Conservation (phyloP, 305 asterid genomes). For the Fraxinus ornus region DNA sequence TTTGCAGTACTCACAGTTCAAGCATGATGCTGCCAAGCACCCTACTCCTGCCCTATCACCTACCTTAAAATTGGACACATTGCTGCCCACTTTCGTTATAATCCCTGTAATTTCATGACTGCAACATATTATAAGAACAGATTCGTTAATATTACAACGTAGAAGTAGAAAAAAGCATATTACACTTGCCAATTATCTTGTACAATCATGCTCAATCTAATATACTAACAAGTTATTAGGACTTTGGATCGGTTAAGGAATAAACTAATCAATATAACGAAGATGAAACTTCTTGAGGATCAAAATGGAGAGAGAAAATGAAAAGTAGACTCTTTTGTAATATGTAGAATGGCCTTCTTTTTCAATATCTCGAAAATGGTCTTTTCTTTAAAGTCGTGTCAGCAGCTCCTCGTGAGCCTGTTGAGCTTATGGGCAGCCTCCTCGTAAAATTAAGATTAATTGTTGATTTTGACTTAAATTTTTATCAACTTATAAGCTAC, state of each 20-base stretch:
- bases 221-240: neutral
- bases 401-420: neutral
- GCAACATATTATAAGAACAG: neutral
- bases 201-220: neutral
- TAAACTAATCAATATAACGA: neutral
- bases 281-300: neutral
- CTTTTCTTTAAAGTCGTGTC: neutral
- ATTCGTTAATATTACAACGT: neutral
- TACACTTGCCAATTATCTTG: neutral
- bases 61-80: slow-evolving; percentile 59
- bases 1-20: slow-evolving; percentile 64
- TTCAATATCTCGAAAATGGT: neutral
- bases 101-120: slow-evolving; percentile 89
- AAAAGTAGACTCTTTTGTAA: neutral
- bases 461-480: too few relatives aligned
- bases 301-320: neutral
- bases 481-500: neutral
- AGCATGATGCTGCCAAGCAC: slow-evolving; percentile 77
- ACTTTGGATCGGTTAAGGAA: neutral
- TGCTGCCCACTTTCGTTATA: slow-evolving; percentile 68
- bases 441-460: neutral
- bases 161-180: neutral
- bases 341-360: neutral
- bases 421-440: neutral
- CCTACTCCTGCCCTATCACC: slow-evolving; percentile 89